A percentile compares a stretch with the other conserved stretches of the same genome.
These are phyloP conservation scores for Colletotrichum spaethianum DNA, from an alignment of 2,329 filamentous ascomycete species.

Conservation along the genomic window DNA sequence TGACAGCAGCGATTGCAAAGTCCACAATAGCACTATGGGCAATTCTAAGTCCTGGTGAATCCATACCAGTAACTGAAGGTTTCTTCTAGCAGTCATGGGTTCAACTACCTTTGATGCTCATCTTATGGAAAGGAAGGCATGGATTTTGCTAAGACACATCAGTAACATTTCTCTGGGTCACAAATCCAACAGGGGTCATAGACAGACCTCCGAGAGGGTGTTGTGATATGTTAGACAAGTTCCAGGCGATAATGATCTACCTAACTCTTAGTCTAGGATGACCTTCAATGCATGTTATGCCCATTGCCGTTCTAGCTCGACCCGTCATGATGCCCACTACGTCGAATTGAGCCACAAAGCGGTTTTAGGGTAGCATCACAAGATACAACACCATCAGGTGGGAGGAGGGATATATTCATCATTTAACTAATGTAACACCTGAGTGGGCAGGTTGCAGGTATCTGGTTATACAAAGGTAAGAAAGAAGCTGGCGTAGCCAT, in stretches of 20 bases:
- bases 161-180: background rate
- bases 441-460: background rate
- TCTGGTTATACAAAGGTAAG: constrained; percentile 25
- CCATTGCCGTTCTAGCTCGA: background rate
- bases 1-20: background rate
- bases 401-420: constrained; percentile 27
- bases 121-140: background rate
- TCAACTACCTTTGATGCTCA: too few species aligned
- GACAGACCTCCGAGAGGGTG: background rate
- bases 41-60: background rate
- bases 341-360: too few species aligned
- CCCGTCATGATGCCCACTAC: background rate
- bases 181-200: background rate
- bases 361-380: background rate
- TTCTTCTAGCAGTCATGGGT: background rate
- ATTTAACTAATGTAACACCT: constrained; percentile 25
- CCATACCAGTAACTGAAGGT: background rate
- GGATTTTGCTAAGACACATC: too few species aligned
- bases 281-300: background rate
- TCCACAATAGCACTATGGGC: background rate
- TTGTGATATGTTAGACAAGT: too few species aligned
- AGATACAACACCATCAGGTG: background rate
- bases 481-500: background rate
- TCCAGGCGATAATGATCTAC: too few species aligned
- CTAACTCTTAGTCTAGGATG: background rate